Base-by-base conservation (phyloP, 2,329 filamentous ascomycete genomes). In the Aspergillus caelatus region DNA sequence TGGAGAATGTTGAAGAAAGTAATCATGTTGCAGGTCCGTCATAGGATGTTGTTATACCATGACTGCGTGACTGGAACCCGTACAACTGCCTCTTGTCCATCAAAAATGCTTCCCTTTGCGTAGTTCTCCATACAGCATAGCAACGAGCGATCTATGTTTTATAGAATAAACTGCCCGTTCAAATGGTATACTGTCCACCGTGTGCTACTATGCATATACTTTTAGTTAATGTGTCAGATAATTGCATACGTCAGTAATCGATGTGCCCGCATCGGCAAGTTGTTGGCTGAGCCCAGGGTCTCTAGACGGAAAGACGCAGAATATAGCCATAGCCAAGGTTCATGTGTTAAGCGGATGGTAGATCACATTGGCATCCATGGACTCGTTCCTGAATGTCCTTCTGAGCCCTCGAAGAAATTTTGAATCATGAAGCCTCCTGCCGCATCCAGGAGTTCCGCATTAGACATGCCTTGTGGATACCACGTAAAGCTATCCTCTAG, bases 371-470 rank as follows among this genome's bases (percentile, higher is more conserved):
- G 46, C 62, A 64, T 61, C 58, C 53, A 64, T 34, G 62, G 56
- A 21, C 54, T 57, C 23, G 41, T 41, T n/a, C 30, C 59, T 6
- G 57, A 26, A 45, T 46, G 43, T 19, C 66, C 68, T 14, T 67
- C 68, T 3, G 63, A 60, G 14, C 57, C 53, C 2, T 62, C 60
- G 43, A 68, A 67, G 5, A 68, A 43, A 48, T 67, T 67, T 32
- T 68, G 65, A 14, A 69, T 69, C 65, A 69, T 69, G 11, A 66
- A 54, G 16, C 67, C 65, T 4, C 65, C 67, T 1, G 67, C 65
- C 7, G 65, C 65, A 50, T 70, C 65, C 3, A 70, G 41, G 19
- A 69, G 63, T 23, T 70, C 67, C 4, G 67, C 68, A n/a, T 67
- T 67, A 10, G 65, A 67, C 26, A 67, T 63, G 0, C 67, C 65